Conservation (phyloP, 179 eudicot genomes). For the Silene noctiflora region DNA sequence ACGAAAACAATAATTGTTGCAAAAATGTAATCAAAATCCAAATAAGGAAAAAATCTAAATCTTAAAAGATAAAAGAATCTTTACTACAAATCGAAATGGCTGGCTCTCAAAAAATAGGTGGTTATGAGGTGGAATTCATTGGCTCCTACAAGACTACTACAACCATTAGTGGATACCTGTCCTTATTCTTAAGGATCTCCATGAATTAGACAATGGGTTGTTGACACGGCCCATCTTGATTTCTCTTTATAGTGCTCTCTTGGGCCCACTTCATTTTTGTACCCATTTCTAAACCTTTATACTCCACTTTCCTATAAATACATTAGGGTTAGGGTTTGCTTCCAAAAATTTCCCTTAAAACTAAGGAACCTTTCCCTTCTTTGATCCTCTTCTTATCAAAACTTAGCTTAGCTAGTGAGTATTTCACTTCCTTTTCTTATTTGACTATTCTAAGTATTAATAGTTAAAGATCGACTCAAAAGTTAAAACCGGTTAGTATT, state of each 20-base stretch:
- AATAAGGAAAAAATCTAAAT: not conserved
- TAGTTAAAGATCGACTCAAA: too few relatives aligned
- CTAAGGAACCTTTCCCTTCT: not conserved
- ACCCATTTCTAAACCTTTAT: not conserved
- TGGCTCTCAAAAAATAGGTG: not conserved
- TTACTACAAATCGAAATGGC: not conserved
- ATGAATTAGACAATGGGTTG: conserved; percentile 37
- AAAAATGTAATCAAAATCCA: not conserved
- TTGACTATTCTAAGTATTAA: too few relatives aligned
- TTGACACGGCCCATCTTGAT: conserved; percentile 44
- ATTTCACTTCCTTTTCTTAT: not conserved
- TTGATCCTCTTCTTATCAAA: not conserved
- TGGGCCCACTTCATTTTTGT: conserved; percentile 29
- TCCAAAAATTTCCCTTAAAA: not conserved
- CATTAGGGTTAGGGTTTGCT: conserved; percentile 14
- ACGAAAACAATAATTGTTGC: too few relatives aligned
- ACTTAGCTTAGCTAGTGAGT: not conserved
- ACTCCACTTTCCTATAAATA: not conserved
- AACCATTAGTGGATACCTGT: conserved; percentile 18
- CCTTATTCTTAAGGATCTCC: conserved; percentile 12
- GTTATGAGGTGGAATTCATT: not conserved
- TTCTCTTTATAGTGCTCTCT: conserved; percentile 30
- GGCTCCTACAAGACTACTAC: not conserved
- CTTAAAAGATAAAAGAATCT: not conserved
- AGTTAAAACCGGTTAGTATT: too few relatives aligned